These are phyloP conservation scores for Phytophthora sansomeana DNA, from an alignment of 352 stramenopile genomes.

Conservation along the genomic window DNA sequence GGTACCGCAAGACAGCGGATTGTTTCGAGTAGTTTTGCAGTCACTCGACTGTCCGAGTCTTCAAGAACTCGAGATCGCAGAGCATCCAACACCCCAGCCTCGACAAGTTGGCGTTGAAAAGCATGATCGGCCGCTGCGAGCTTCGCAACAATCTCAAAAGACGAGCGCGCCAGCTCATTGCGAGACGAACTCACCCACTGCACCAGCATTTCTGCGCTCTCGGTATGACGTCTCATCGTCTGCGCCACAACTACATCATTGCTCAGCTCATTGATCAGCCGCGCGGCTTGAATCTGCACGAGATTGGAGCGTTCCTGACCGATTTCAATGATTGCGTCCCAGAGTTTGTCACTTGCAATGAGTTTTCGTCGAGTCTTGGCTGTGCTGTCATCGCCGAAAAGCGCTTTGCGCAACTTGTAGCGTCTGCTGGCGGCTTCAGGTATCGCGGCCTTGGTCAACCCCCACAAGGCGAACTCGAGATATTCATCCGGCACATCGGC, in stretches of 20 bases:
- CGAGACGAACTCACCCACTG: slow-evolving; percentile 53
- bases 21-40: slow-evolving; percentile 55
- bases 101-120: slow-evolving; percentile 47
- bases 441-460: slow-evolving; percentile 55
- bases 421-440: slow-evolving; percentile 37
- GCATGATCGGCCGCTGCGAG: slow-evolving; percentile 39
- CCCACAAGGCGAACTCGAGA: slow-evolving; percentile 78
- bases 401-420: slow-evolving; percentile 65
- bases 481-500: slow-evolving; percentile 69
- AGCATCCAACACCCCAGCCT: slow-evolving; percentile 48
- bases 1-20: slow-evolving; percentile 59
- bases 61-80: slow-evolving; percentile 51
- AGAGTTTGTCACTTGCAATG: slow-evolving; percentile 58
- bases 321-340: slow-evolving; percentile 45
- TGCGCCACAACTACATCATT: slow-evolving; percentile 31
- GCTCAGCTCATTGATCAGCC: slow-evolving; percentile 53
- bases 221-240: slow-evolving; percentile 35
- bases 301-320: slow-evolving; percentile 29
- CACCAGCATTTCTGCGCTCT: slow-evolving; percentile 40
- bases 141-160: slow-evolving; percentile 56
- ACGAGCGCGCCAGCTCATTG: slow-evolving; percentile 42
- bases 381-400: slow-evolving; percentile 67
- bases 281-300: slow-evolving; percentile 60
- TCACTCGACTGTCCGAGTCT: slow-evolving; percentile 52
- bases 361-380: slow-evolving; percentile 65